Percentiles rank a stretch among this genome's conserved stretches.
phyloP scores from a whole-genome alignment of 139 green algal species.

The Nannochloris sp. region DNA sequence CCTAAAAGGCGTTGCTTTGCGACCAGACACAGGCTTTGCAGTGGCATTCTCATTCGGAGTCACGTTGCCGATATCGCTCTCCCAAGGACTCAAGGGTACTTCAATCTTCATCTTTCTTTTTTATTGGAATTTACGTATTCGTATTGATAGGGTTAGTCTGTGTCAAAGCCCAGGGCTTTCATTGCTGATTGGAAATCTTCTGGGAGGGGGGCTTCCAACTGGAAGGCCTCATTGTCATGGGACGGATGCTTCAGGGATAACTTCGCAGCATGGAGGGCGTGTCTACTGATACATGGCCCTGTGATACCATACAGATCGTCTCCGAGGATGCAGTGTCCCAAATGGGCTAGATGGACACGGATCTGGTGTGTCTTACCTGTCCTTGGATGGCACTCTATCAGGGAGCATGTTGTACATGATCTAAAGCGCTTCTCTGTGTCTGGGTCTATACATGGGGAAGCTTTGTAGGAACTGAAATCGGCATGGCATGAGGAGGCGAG shows the following conservation, averaged over 20 bases:
- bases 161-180: not conserved
- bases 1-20: not conserved
- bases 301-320: conserved; percentile 48
- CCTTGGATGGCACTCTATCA: conserved; percentile 19
- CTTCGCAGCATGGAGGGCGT: conserved; percentile 55
- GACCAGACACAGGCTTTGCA: not conserved
- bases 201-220: not conserved
- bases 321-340: conserved; percentile 49
- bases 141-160: too few species aligned
- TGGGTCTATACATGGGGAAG: not conserved
- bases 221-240: conserved; percentile 11
- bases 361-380: conserved; percentile 60
- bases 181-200: not conserved
- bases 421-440: not conserved
- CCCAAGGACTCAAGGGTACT: not conserved
- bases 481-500: conserved; percentile 21
- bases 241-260: conserved; percentile 40
- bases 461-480: not conserved
- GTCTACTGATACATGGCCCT: conserved; percentile 50
- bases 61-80: not conserved
- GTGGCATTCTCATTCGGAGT: not conserved
- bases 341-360: conserved; percentile 48
- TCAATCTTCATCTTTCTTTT: conserved; percentile 1
- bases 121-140: too few species aligned
- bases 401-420: not conserved